Base-by-base conservation (phyloP, 441 rosid genomes). In the Heliophila coronopifolia region DNA sequence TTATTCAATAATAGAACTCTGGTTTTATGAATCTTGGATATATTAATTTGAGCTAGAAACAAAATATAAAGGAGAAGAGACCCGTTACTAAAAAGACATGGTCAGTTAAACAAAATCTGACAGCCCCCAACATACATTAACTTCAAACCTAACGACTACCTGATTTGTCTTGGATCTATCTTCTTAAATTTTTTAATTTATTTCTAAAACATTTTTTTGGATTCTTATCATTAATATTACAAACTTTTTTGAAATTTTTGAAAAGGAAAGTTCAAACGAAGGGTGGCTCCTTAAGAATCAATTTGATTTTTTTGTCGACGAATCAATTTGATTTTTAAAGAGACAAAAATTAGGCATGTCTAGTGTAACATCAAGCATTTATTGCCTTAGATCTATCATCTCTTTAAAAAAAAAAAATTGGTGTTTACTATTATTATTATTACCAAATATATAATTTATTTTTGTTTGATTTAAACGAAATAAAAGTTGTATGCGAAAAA, bases 81-180 rank as follows among this genome's bases (percentile, higher is more conserved):
- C 42, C 53, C 58, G 41, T 34, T 54, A 28, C 58, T 20, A 54
- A 50, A 59, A 54, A 55, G 58, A 61, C 58, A 60, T 67, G 62
- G 67, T 49, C 67, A 61, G 59, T 53, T 61, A 61, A 61, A 42
- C 45, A 25, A 43, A 40, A 55, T 61, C 63, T 61, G 54, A 54
- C 71, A 67, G 17, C 42, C 44, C 60, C n/a, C n/a, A n/a, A n/a
- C n/a, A 66, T 50, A 61, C 62, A 67, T 61, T 67, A 25, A 67
- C 67, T 61, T 56, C 63, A 67, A 65, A 70, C 79, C 83, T 69
- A 77, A 74, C 83, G 42, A 41, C 66, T 54, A 57, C 50, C 57
- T 66, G 61, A 20, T 53, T 65, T 52, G 47, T 46, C 52, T 59
- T 59, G 65, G 66, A 50, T 66, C 66, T 30, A 53, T 66, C 52